These are phyloP conservation scores for Trypethelium eluteriae DNA, from an alignment of 495 filamentous ascomycete species.

Conservation along the genomic window DNA sequence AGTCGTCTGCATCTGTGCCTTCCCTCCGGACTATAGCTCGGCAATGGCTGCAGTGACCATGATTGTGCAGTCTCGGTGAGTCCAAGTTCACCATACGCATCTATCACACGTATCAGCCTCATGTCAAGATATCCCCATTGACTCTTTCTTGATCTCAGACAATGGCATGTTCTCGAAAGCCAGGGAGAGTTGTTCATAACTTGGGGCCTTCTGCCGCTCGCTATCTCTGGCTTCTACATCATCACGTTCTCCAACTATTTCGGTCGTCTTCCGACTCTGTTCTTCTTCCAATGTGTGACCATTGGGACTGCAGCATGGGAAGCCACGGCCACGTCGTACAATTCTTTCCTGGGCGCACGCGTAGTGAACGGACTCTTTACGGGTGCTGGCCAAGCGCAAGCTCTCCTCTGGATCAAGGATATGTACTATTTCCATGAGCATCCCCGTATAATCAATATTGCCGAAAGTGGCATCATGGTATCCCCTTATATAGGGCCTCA, in stretches of 20 bases:
- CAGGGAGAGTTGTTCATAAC: constrained; percentile 17
- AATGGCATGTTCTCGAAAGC: constrained; percentile 14
- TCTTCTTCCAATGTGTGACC: constrained; percentile 17
- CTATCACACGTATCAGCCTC: not conserved
- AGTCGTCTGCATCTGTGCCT: constrained; percentile 17
- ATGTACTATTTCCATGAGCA: constrained; percentile 23
- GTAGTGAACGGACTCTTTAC: constrained; percentile 20
- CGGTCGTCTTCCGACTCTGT: constrained; percentile 16
- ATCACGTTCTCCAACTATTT: constrained; percentile 19
- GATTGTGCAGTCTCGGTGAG: constrained; percentile 17
- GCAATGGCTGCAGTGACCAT: constrained; percentile 16
- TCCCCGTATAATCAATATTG: constrained; percentile 11
- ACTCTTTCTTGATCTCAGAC: not conserved
- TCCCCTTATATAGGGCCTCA: constrained; percentile 10
- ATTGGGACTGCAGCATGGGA: constrained; percentile 20
- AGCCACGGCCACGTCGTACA: constrained; percentile 20
- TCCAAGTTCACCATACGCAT: not conserved
- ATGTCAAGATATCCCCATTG: not conserved
- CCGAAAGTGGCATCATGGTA: constrained; percentile 4
- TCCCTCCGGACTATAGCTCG: constrained; percentile 17
- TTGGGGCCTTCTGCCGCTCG: constrained; percentile 15
- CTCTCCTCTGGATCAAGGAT: constrained; percentile 20
- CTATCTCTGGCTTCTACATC: constrained; percentile 16
- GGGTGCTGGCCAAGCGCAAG: constrained; percentile 19
- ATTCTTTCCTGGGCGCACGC: constrained; percentile 22